phyloP scores from a whole-genome alignment of 257 asterid species.

The Fraxinus americana region DNA sequence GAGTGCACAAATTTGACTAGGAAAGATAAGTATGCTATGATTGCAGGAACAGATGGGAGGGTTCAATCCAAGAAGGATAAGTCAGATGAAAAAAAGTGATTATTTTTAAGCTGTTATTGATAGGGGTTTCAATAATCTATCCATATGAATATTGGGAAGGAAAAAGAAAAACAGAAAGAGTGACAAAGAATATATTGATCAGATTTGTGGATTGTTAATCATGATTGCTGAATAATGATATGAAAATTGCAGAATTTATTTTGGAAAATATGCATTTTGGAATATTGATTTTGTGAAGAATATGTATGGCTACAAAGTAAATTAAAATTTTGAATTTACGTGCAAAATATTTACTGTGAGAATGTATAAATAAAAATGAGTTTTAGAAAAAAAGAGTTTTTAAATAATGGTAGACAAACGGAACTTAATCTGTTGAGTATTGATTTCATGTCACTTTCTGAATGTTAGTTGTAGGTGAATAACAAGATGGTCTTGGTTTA shows the following conservation, averaged over 20 bases:
- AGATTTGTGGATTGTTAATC: not conserved
- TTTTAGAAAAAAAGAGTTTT: no score
- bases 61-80: slow-evolving; percentile 43
- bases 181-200: not conserved
- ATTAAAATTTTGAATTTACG: no score
- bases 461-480: no score
- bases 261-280: not conserved
- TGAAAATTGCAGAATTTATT: not conserved
- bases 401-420: no score
- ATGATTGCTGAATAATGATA: slow-evolving; percentile 18
- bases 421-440: no score
- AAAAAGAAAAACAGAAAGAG: not conserved
- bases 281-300: no score
- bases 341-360: no score
- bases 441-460: no score
- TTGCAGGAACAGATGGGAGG: slow-evolving; percentile 87
- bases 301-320: no score
- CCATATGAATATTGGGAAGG: not conserved
- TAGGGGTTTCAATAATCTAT: not conserved
- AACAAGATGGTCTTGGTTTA: no score
- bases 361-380: no score
- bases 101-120: not conserved
- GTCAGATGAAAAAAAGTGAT: slow-evolving; percentile 17
- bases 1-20: slow-evolving; percentile 88
- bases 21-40: slow-evolving; percentile 74